phyloP scores from a whole-genome alignment of 139 green algal genomes.

The Desmodesmus armatus region DNA sequence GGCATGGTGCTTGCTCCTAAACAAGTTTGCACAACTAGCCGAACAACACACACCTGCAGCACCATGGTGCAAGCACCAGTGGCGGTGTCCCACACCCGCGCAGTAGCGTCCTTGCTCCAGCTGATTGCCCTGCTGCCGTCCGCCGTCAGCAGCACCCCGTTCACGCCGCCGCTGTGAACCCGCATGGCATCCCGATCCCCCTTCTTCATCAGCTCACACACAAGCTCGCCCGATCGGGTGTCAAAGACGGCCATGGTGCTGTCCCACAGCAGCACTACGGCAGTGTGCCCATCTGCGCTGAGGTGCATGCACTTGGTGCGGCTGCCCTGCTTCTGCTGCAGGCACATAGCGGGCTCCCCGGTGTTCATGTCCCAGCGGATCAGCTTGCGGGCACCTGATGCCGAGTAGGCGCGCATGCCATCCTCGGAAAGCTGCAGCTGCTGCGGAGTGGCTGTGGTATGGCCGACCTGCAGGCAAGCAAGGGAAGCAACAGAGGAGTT shows the following conservation, averaged over 20 bases:
- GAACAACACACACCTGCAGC: slow-evolving; percentile 35
- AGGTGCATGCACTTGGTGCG: slow-evolving; percentile 74
- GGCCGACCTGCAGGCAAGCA: slow-evolving; percentile 27
- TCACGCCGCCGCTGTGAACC: slow-evolving; percentile 74
- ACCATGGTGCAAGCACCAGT: slow-evolving; percentile 54
- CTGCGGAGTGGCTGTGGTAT: slow-evolving; percentile 17
- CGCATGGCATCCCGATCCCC: slow-evolving; percentile 57
- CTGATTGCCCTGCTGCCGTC: slow-evolving; percentile 64
- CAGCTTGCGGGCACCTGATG: slow-evolving; percentile 11
- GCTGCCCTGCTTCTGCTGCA: slow-evolving; percentile 62
- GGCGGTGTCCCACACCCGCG: slow-evolving; percentile 70
- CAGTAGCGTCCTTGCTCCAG: slow-evolving; percentile 69
- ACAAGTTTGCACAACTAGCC: neutral
- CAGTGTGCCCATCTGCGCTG: slow-evolving; percentile 47
- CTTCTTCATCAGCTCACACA: slow-evolving; percentile 66
- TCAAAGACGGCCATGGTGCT: slow-evolving; percentile 75
- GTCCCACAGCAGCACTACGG: slow-evolving; percentile 72
- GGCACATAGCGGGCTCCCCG: neutral
- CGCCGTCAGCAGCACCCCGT: slow-evolving; percentile 60
- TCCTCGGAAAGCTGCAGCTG: slow-evolving; percentile 12
- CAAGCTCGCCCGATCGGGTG: slow-evolving; percentile 49
- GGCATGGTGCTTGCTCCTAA: neutral
- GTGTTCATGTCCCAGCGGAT: slow-evolving; percentile 20
- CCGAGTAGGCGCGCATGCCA: slow-evolving; percentile 10
- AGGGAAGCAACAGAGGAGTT: neutral